Evolutionary conservation across 305 asterid species (phyloP).

Genomic region (Fraxinus baroniana): DNA sequence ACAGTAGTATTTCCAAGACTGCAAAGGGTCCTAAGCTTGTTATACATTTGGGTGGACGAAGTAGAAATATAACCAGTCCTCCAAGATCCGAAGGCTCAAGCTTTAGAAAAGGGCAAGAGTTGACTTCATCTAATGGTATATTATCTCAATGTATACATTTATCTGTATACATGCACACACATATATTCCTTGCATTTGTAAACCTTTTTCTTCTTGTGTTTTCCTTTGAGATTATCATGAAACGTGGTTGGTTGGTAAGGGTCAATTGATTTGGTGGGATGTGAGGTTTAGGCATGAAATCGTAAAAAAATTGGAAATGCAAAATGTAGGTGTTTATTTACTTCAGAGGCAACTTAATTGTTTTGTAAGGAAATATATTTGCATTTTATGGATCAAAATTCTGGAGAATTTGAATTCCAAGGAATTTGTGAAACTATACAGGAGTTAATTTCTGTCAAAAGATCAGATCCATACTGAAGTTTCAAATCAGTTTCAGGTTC

Average conservation of each 20-base stretch:
- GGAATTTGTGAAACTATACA: background rate
- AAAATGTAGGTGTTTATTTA: background rate
- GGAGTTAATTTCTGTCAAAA: background rate
- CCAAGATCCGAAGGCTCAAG: slow-evolving; percentile 63
- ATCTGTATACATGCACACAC: background rate
- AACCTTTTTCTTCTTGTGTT: background rate
- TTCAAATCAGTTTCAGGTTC: background rate
- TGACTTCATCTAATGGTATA: slow-evolving; percentile 64
- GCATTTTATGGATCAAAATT: background rate
- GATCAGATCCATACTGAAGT: background rate
- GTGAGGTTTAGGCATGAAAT: background rate
- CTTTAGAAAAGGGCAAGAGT: slow-evolving; percentile 46
- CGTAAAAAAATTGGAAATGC: background rate
- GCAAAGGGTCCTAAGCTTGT: slow-evolving; percentile 77
- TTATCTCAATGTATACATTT: background rate
- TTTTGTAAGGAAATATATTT: background rate
- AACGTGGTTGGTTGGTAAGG: background rate
- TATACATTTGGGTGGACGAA: slow-evolving; percentile 78
- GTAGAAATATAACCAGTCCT: slow-evolving; percentile 51
- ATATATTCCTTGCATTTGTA: slow-evolving; percentile 7
- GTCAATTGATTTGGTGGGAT: background rate
- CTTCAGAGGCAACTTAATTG: background rate
- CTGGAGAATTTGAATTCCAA: background rate
- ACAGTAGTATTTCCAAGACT: slow-evolving; percentile 42
- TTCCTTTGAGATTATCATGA: slow-evolving; percentile 9